Percentiles rank a stretch among this genome's conserved stretches.
Conservation (phyloP, 2,329 filamentous ascomycete species). For the Phyllosticta capitalensis region DNA sequence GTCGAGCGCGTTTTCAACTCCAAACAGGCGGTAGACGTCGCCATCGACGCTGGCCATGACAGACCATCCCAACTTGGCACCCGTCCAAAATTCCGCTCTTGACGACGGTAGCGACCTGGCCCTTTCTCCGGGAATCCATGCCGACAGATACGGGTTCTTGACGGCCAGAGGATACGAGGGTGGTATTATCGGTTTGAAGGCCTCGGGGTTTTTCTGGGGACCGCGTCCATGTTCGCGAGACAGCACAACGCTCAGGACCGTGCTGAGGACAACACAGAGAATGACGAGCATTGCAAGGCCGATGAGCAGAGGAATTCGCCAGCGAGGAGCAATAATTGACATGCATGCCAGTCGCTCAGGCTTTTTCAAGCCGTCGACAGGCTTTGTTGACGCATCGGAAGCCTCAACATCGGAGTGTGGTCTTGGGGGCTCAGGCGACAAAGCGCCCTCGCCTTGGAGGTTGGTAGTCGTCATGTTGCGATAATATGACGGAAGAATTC, state of each 20-base stretch:
- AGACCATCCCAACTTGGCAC: conserved; percentile 33
- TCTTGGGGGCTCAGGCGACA: not conserved
- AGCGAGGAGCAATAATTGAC: not conserved
- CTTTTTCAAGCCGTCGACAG: not conserved
- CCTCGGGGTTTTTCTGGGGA: not conserved
- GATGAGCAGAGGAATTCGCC: conserved; percentile 1
- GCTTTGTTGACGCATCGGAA: not conserved
- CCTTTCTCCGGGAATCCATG: conserved; percentile 35
- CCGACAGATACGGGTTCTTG: conserved; percentile 32
- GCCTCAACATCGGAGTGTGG: not conserved
- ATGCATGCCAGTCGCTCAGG: not conserved
- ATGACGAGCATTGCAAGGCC: conserved; percentile 3
- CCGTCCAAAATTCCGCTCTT: conserved; percentile 35
- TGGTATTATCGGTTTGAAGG: conserved; percentile 23
- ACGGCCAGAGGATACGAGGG: conserved; percentile 38
- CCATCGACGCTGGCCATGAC: conserved; percentile 33
- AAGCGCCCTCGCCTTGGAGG: not conserved
- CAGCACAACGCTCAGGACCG: conserved; percentile 7
- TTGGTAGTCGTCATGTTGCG: not conserved
- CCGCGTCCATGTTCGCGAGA: not conserved
- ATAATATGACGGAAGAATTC: not conserved
- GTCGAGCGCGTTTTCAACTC: conserved; percentile 18
- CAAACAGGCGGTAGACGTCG: conserved; percentile 32
- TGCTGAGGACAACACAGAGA: conserved; percentile 1
- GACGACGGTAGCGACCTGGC: conserved; percentile 27